Conservation (phyloP, 2,329 filamentous ascomycete species). For the Colletotrichum eleusines region DNA sequence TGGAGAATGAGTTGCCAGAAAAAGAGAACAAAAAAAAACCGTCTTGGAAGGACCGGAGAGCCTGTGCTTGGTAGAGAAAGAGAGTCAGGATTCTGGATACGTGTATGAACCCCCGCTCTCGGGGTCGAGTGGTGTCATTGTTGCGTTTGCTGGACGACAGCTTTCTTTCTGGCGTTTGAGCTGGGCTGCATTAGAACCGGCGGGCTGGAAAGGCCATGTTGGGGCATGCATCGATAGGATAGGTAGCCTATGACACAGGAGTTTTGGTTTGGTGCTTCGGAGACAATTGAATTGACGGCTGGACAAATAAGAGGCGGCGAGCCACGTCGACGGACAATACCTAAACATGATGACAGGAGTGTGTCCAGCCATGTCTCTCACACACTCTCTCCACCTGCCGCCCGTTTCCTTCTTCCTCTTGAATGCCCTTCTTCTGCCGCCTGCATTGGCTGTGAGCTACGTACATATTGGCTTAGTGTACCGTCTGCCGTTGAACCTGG, state of each 20-base stretch:
- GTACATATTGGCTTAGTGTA: too few species aligned
- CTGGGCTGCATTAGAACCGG: constrained; percentile 1
- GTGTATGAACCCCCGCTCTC: constrained; percentile 24
- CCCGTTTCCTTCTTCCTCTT: constrained; percentile 20
- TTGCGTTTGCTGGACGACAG: constrained; percentile 17
- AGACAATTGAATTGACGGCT: background rate
- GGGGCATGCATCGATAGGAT: constrained; percentile 1
- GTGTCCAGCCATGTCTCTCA: too few species aligned
- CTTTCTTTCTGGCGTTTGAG: constrained; percentile 17
- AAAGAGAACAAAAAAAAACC: too few species aligned
- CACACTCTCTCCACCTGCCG: constrained; percentile 15
- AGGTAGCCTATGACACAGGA: background rate
- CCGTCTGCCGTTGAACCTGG: too few species aligned
- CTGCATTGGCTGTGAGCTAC: constrained; percentile 3
- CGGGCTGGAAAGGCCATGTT: constrained; percentile 8
- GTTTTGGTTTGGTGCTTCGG: background rate
- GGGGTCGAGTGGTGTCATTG: constrained; percentile 31
- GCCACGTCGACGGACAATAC: constrained; percentile 9
- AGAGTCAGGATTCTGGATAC: constrained; percentile 15
- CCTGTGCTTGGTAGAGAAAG: constrained; percentile 20
- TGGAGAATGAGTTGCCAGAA: background rate
- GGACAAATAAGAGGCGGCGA: background rate
- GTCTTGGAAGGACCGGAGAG: constrained; percentile 17
- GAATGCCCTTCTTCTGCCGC: constrained; percentile 23
- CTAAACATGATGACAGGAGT: constrained; percentile 17